Conservation (phyloP, 2,329 filamentous ascomycete species). For the Apiospora aurea region DNA sequence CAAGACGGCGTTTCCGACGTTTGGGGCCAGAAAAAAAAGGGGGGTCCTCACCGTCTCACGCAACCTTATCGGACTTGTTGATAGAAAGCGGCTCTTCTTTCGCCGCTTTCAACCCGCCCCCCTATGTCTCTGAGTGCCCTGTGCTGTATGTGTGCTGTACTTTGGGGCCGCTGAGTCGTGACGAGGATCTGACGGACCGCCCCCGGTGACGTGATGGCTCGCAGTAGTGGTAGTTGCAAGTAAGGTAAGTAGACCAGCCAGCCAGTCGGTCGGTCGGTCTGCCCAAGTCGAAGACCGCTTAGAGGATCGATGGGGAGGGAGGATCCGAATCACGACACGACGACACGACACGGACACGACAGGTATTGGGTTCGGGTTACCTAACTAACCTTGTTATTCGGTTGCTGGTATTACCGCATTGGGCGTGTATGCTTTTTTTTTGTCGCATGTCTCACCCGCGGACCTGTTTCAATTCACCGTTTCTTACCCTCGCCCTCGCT, state of each 20-base stretch:
- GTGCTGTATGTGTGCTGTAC: neutral
- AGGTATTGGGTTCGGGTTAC: conserved; percentile 11
- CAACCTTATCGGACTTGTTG: conserved; percentile 17
- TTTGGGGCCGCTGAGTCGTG: conserved; percentile 13
- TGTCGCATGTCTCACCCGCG: conserved; percentile 12
- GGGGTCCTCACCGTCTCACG: conserved; percentile 15
- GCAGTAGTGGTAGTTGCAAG: neutral
- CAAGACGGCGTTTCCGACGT: conserved; percentile 8
- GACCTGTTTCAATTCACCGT: conserved; percentile 12
- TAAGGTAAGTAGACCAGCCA: neutral
- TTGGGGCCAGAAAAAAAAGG: conserved; percentile 19
- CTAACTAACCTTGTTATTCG: conserved; percentile 5
- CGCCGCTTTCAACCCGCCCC: neutral
- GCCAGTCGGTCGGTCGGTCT: neutral
- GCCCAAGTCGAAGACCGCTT: neutral
- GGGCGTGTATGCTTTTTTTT: conserved; percentile 6
- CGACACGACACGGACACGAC: conserved; percentile 1
- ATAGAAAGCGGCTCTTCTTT: neutral
- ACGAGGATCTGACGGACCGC: conserved; percentile 9
- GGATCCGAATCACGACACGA: conserved; percentile 18
- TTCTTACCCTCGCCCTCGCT: neutral
- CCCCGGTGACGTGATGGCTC: conserved; percentile 13
- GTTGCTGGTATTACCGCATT: conserved; percentile 1
- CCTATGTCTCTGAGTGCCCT: neutral
- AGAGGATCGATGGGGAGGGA: neutral